Conservation (phyloP, 192 early-diverging fungal species). For the Cetraspora pellucida region DNA sequence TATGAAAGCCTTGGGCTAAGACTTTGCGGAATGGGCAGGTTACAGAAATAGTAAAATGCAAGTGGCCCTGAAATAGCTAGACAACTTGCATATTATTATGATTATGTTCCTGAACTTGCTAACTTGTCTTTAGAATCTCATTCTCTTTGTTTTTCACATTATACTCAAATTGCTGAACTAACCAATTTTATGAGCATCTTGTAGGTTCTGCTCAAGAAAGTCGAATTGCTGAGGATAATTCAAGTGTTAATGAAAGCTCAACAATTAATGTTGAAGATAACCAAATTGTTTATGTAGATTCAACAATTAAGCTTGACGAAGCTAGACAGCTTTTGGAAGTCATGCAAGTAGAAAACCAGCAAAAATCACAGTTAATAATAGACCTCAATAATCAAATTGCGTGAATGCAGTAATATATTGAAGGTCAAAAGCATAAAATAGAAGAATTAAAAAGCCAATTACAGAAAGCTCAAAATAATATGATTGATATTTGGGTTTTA, state of each 20-base stretch:
- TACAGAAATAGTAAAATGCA: background rate
- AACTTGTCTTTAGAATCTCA: background rate
- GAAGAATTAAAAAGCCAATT: no score
- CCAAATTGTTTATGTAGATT: background rate
- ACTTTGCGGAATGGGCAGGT: background rate
- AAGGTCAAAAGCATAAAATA: no score
- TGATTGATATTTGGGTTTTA: no score
- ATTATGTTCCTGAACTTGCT: background rate
- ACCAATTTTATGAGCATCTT: background rate
- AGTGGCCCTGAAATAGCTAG: background rate
- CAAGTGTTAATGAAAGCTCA: background rate
- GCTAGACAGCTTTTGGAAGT: background rate
- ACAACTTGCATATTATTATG: background rate
- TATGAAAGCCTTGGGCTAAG: no score
- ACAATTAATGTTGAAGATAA: background rate
- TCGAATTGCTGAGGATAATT: no score
- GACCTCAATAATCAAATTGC: no score
- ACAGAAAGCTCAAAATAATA: no score
- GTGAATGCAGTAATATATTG: no score
- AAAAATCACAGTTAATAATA: no score
- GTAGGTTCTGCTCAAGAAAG: background rate
- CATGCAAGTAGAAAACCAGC: no score
- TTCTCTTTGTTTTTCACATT: background rate
- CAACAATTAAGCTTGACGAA: background rate
- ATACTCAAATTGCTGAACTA: background rate